Percentiles rank a stretch among this genome's conserved stretches.
Evolutionary conservation across 495 filamentous ascomycete genomes (phyloP).

Genomic region (Pyronema domesticum): DNA sequence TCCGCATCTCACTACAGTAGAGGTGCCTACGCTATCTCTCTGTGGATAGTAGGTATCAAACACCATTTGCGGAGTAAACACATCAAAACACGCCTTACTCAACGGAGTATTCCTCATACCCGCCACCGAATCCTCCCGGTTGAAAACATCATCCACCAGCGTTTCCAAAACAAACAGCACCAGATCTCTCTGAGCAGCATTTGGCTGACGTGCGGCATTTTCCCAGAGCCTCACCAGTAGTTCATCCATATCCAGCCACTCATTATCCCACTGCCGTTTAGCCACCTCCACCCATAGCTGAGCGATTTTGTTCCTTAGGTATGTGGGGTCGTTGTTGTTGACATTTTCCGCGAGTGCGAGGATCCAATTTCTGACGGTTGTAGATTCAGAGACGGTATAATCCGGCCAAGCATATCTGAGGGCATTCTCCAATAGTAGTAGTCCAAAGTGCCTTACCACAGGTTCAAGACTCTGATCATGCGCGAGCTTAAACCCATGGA

Average conservation of each 20-base stretch:
- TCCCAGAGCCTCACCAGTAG: slow-evolving; percentile 67
- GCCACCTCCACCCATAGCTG: slow-evolving; percentile 88
- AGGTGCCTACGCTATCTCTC: slow-evolving; percentile 32
- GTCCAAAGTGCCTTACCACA: slow-evolving; percentile 78
- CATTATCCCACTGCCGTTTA: slow-evolving; percentile 75
- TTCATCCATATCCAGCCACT: slow-evolving; percentile 90
- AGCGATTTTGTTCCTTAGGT: slow-evolving; percentile 84
- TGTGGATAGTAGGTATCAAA: slow-evolving; percentile 55
- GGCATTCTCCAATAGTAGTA: slow-evolving; percentile 76
- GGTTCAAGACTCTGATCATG: slow-evolving; percentile 50
- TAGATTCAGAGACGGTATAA: slow-evolving; percentile 43
- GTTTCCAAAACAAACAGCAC: slow-evolving; percentile 74
- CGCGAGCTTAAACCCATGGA: slow-evolving; percentile 71
- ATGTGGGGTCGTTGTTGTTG: slow-evolving; percentile 48
- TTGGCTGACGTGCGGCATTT: slow-evolving; percentile 18
- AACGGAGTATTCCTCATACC: slow-evolving; percentile 64
- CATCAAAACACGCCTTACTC: slow-evolving; percentile 76
- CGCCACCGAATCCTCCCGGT: slow-evolving; percentile 69
- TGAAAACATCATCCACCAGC: slow-evolving; percentile 89
- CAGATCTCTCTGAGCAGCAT: slow-evolving; percentile 27
- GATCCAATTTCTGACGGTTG: slow-evolving; percentile 51
- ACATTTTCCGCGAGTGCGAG: slow-evolving; percentile 59
- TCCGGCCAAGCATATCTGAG: slow-evolving; percentile 67
- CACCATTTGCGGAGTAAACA: slow-evolving; percentile 67
- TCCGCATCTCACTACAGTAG: slow-evolving; percentile 47